Evolutionary conservation across 352 stramenopile genomes (phyloP), one percentile per base, ranked within the genome.

Genomic region (Phytophthora sojae): DNA sequence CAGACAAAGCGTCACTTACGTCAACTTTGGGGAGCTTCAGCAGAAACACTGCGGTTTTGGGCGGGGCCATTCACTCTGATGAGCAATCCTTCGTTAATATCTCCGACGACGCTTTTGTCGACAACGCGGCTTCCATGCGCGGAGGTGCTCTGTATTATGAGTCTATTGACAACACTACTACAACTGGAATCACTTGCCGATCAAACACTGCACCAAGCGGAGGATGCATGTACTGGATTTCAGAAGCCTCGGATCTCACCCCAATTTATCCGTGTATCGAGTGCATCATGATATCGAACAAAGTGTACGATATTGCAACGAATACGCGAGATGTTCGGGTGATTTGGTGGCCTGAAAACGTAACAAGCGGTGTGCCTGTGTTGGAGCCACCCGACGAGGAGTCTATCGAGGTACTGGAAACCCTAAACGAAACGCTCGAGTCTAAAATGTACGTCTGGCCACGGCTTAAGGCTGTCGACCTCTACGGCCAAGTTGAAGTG

Each of bases 161-260:
- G 29, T 69, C 70, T 0, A 78, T 77, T 3, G 17, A 25, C 4
- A 81, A 79, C 25, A 54, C 78, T 3, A 62, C 17, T 0, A 82
- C 74, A 1, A 47, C 29, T 2, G 29, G 21, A 7, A 71, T 89
- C 39, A 61, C 58, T 4, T 90, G 81, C 37, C 63, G 35, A 29
- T 19, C 37, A 0, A 93, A 93, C 51, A 57, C 30, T 14, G 85
- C 85, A 0, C 64, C 59, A 47, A 93, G 85, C 37, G 85, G 83
- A 2, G 85, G 85, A 0, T 93, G 85, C 57, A 63, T 93, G 1
- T 93, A 88, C 55, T 93, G 85, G 85, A 37, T 81, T n/a, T 83
- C 80, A 6, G 53, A 55, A 0, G 77, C 80, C 23, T 35, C 67
- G 21, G 50, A 76, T 32, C 32, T 60, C 4, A 42, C 47, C 3